Evolutionary conservation across 495 filamentous ascomycete species (phyloP).

Genomic region (Aspergillus steynii): DNA sequence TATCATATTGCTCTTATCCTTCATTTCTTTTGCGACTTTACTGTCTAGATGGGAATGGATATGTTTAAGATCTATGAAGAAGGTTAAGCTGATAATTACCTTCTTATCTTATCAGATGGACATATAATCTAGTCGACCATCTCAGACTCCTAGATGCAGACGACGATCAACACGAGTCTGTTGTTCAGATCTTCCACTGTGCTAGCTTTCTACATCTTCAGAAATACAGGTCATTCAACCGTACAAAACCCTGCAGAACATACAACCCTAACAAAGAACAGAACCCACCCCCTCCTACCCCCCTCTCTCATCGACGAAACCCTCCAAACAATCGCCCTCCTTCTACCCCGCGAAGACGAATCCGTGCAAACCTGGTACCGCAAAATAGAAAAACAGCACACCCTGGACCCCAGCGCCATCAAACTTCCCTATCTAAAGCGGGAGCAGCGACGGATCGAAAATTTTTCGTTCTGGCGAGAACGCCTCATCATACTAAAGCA

Average conservation of each 20-base stretch:
- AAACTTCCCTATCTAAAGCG: conserved; percentile 13
- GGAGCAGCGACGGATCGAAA: conserved; percentile 38
- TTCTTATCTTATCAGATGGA: conserved; percentile 46
- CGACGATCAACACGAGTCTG: conserved; percentile 9
- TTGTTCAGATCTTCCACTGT: conserved; percentile 47
- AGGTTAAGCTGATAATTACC: conserved; percentile 14
- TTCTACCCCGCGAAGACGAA: conserved; percentile 40
- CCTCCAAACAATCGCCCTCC: conserved; percentile 43
- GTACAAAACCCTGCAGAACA: background rate
- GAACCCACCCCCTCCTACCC: conserved; percentile 21
- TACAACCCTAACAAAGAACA: background rate
- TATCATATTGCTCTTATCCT: too few relatives aligned
- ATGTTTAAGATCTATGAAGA: background rate
- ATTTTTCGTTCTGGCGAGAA: conserved; percentile 52
- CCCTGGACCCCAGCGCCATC: conserved; percentile 20
- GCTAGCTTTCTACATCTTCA: conserved; percentile 33
- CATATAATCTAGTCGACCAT: conserved; percentile 47
- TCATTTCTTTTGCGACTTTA: background rate
- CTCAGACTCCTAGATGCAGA: conserved; percentile 41
- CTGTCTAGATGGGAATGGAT: background rate
- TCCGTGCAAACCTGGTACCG: conserved; percentile 30
- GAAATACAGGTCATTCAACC: conserved; percentile 15
- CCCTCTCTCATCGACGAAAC: conserved; percentile 43
- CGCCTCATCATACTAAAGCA: conserved; percentile 52
- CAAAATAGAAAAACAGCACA: conserved; percentile 10